Evolutionary conservation across 73 alveolate genomes (phyloP).

Genomic region (Tetrahymena malaccensis): DNA sequence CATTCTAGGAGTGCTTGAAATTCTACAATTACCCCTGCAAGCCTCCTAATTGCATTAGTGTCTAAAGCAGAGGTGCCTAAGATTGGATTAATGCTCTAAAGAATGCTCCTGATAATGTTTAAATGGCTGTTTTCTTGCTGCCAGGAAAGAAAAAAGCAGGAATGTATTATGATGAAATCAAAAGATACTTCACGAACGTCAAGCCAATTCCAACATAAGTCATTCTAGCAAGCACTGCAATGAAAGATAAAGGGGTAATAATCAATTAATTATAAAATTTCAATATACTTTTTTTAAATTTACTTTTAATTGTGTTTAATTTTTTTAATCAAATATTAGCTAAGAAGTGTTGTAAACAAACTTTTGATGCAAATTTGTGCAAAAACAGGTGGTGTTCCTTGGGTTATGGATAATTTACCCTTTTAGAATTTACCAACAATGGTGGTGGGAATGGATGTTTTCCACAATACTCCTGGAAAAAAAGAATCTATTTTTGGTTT

Average conservation of each 20-base stretch:
- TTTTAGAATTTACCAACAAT: conserved; percentile 74
- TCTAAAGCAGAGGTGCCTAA: conserved; percentile 24
- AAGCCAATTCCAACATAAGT: conserved; percentile 85
- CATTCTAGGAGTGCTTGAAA: conserved; percentile 50
- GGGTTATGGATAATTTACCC: conserved; percentile 89
- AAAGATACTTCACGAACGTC: conserved; percentile 58
- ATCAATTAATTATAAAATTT: background rate
- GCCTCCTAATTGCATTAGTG: conserved; percentile 47
- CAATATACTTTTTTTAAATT: background rate
- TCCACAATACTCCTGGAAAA: conserved; percentile 50
- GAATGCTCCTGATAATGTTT: conserved; percentile 33
- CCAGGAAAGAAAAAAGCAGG: conserved; percentile 85
- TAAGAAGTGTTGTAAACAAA: conserved; percentile 81
- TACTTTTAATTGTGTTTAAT: background rate
- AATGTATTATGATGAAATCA: conserved; percentile 72
- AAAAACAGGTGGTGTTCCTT: conserved; percentile 90
- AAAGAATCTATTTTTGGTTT: conserved; percentile 54
- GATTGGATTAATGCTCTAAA: conserved; percentile 56
- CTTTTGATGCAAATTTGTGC: conserved; percentile 88
- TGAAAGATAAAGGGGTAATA: conserved; percentile 54
- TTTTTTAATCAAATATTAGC: background rate
- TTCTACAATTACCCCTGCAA: conserved; percentile 25
- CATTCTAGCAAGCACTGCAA: conserved; percentile 66
- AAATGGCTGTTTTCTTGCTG: conserved; percentile 58
- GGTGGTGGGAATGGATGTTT: conserved; percentile 74